Base-by-base conservation (phyloP, 352 stramenopile genomes). In the Pythium folliculosum region DNA sequence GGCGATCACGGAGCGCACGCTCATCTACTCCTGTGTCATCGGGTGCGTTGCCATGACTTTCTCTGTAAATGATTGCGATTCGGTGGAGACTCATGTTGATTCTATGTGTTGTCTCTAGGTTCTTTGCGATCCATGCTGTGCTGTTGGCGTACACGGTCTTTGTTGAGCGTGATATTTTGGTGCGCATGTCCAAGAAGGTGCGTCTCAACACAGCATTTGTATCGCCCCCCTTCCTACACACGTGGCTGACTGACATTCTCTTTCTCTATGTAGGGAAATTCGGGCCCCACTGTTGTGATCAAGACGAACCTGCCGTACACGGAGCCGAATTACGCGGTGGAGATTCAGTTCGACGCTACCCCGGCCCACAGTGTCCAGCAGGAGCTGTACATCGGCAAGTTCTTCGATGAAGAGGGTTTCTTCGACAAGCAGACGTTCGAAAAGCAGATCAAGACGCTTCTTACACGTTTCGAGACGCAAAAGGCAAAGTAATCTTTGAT, bases 381-480 rank as follows among this genome's bases (percentile, higher is more conserved):
- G 30, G 74, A 94, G 66, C 65, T 96, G 32, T 94, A 96, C 67
- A 71, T 96, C 44, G 88, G 88, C 25, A 83, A 88, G 52, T 96
- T 86, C 72, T 96, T 96, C 63, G 88, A 96, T 64, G 83, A 86
- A 54, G 88, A 96, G 32, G 88, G 88, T 0, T 91, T 92, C 63
- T 96, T 96, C 58, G 80, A 84, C 77, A 89, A 92, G 67, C 77
- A 92, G 13, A 70, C 67, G 35, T 92, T 96, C 61, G 73, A 74
- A 50, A 91, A 92, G 67, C 77, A 89, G 56, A 73, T 95, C 35
- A 80, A 80, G 54, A 68, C 67, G 1, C 47, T 94, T 45, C 60
- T 91, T 49, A 78, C 77, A 49, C 80, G 80, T 35, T 91, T 91
- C 66, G 74, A 91, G 63, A 89, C 82, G 56, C 76, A 76, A 58